A percentile compares a stretch with the other conserved stretches of the same genome.
phyloP scores from a whole-genome alignment of 306 rosid genomes.

The Senna tora region DNA sequence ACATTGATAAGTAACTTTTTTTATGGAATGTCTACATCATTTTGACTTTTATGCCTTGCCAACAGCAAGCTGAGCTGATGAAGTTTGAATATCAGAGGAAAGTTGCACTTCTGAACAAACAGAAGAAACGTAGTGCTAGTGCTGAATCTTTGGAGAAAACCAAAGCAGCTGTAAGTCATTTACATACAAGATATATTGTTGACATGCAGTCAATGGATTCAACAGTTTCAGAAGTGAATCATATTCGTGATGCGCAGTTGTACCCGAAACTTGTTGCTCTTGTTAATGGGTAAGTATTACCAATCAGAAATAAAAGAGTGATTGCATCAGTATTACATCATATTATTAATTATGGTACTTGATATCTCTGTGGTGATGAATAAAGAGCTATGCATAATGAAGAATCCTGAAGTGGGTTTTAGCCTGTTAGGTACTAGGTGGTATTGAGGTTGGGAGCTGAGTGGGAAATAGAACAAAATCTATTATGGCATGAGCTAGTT shows the following conservation, averaged over 20 bases:
- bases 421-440: background rate
- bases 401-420: no score
- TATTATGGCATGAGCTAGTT: background rate
- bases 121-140: slow-evolving; percentile 53
- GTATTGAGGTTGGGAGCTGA: no score
- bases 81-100: slow-evolving; percentile 65
- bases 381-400: background rate
- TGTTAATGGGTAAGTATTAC: slow-evolving; percentile 47
- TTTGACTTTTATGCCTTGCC: background rate
- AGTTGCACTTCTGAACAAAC: slow-evolving; percentile 57
- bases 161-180: slow-evolving; percentile 67
- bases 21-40: background rate
- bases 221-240: slow-evolving; percentile 62
- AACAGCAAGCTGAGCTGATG: slow-evolving; percentile 57
- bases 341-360: background rate
- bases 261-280: slow-evolving; percentile 64
- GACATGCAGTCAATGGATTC: slow-evolving; percentile 83
- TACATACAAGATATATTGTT: slow-evolving; percentile 66
- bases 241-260: slow-evolving; percentile 58
- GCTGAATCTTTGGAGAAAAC: slow-evolving; percentile 64
- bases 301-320: background rate
- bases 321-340: background rate
- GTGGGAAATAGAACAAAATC: no score
- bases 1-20: background rate
- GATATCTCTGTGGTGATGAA: background rate